Base-by-base conservation (phyloP, 1,284 basidiomycete species). In the Boletus semigastroideus region DNA sequence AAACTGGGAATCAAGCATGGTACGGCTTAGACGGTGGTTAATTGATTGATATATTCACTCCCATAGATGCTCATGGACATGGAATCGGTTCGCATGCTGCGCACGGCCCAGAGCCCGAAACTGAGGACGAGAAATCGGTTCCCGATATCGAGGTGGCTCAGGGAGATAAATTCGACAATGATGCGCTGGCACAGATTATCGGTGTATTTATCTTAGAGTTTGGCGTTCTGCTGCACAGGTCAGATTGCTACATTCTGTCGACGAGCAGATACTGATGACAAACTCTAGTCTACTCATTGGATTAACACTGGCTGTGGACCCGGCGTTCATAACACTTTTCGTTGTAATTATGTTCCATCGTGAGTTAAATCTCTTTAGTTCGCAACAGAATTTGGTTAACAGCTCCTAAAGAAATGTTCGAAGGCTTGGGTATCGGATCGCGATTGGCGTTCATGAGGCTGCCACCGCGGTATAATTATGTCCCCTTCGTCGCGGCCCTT, bases 291-390 rank as follows among this genome's bases (percentile, higher is more conserved):
- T 98, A 39, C 81, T 99, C 59, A 94, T 99, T 60, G 96, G 96
- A 1, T 74, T 99, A 22, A 98, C 96, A 0, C 83, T 99, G 42
- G 94, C 94, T 19, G 92, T 96, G 31, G 84, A 90, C 62, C 72
- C 80, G 25, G 68, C 82, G 44, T 98, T 99, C 73, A 89, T 82
- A 57, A 73, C 90, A 12, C 82, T 99, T 19, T 95, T 98, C 67
- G 75, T 94, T 55, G 95, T 98, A 53, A 74, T 98, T 58, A 76
- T 96, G 65, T 98, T 95, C 73, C 92, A 94, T 66, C 92, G 90
- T 92, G 59, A 59, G 78, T 73, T 16, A 19, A 10, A 10, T 14
- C 14, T 45, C 28, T n/a, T n/a, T 12, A 53, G 43, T 6, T 38
- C 39, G n/a, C 28, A 38, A 11, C 36, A 22, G 27, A 10, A 25